Evolutionary conservation across 2,329 filamentous ascomycete genomes (phyloP), one percentile per base, ranked within the genome.

Genomic region (Penicillium sumatraense): DNA sequence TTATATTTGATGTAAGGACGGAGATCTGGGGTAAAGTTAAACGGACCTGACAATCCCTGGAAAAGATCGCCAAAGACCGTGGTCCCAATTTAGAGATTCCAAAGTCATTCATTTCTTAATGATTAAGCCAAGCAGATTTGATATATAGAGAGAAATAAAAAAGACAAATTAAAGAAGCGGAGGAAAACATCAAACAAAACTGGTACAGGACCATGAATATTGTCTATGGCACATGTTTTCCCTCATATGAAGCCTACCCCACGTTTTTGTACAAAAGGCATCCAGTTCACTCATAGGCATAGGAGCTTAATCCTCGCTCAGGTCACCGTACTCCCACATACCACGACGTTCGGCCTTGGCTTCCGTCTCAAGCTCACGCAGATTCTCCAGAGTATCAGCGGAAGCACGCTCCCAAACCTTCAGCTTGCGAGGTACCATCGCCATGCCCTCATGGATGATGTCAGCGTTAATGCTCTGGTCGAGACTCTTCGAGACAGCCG

Each of bases 311-410:
- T 96, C 91, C 79, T 96, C 93, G 13, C 91, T 96, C 70, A 96
- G 83, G 74, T 98, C 95, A 65, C 95, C 95, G 76, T 98, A 99
- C 83, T 99, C 95, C 93, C 93, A 99, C 84, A 96, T 95, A 40
- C 95, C 95, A 63, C 86, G 81, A 59, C 92, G 86, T 54, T 87
- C 86, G 52, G 84, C 80, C 84, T 96, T 96, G 4, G 93, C 93
- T 73, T 88, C 82, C 31, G 83, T 81, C 80, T 96, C 89, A 49
- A 89, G 84, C 73, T 89, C 83, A 69, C 85, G 87, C 58, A 97
- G 78, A 65, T 85, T 84, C 73, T 86, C 84, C 59, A 96, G 77
- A 40, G 92, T 86, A 29, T 89, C 83, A 54, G 83, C 83, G 42
- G 90, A 90, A 8, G 86, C 86, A 55, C 89, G 84, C 82, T 98